Evolutionary conservation across 257 asterid genomes (phyloP).

Genomic region (Scutellaria barbata): DNA sequence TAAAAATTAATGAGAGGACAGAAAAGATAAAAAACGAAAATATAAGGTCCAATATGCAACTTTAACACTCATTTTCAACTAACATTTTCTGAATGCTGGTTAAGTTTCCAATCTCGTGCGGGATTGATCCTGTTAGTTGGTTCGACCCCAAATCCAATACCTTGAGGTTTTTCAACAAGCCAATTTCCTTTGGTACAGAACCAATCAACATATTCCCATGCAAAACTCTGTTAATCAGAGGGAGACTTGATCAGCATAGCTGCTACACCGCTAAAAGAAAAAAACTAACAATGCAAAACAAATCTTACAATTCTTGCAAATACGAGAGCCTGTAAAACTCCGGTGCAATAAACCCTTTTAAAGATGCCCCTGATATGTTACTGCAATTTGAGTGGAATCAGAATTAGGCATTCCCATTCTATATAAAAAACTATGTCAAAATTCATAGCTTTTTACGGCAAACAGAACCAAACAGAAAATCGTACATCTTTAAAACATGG

Average conservation of each 20-base stretch:
- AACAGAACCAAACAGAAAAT: conserved; percentile 16
- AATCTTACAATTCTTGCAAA: conserved; percentile 81
- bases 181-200: conserved; percentile 84
- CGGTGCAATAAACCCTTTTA: conserved; percentile 85
- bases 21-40: not conserved
- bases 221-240: conserved; percentile 57
- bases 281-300: not conserved
- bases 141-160: conserved; percentile 83
- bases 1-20: conserved; percentile 1
- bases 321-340: conserved; percentile 60
- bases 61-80: conserved; percentile 40
- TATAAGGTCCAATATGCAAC: conserved; percentile 23
- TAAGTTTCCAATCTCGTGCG: conserved; percentile 80
- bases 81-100: conserved; percentile 65
- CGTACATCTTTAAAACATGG: conserved; percentile 87
- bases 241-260: conserved; percentile 30
- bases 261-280: not conserved
- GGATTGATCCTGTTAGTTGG: conserved; percentile 82
- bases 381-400: conserved; percentile 53
- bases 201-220: conserved; percentile 82
- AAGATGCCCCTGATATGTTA: conserved; percentile 77
- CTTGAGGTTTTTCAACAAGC: conserved; percentile 69
- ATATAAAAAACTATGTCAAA: not conserved
- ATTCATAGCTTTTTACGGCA: not conserved
- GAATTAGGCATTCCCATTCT: conserved; percentile 11